Conservation (phyloP, 345 rosid genomes). For the Brassica nigra region DNA sequence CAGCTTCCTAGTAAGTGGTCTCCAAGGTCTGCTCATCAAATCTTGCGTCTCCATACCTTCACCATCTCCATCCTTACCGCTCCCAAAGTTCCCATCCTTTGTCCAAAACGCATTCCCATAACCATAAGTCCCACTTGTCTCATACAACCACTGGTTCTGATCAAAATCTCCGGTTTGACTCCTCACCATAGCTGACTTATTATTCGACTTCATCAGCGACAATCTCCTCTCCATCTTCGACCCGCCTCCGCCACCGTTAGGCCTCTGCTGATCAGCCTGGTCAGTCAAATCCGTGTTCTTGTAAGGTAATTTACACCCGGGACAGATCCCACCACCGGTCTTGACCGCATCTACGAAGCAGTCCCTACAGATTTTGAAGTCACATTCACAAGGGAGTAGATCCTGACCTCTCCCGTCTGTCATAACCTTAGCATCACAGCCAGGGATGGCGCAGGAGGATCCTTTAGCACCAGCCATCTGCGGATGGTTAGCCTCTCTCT, state of each 20-base stretch:
- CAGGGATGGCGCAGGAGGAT: slow-evolving; percentile 84
- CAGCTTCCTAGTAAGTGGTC: slow-evolving; percentile 89
- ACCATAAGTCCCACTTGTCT: slow-evolving; percentile 89
- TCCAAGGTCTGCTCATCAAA: slow-evolving; percentile 90
- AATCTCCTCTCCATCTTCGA: slow-evolving; percentile 92
- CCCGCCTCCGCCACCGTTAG: slow-evolving; percentile 55
- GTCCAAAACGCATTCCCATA: slow-evolving; percentile 98
- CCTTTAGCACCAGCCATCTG: slow-evolving; percentile 99
- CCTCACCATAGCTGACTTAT: slow-evolving; percentile 76
- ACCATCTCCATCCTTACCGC: slow-evolving; percentile 63
- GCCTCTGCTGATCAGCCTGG: slow-evolving; percentile 59
- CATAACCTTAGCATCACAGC: slow-evolving; percentile 96
- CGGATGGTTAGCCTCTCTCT: slow-evolving; percentile 88
- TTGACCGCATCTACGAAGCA: slow-evolving; percentile 93
- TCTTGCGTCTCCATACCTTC: slow-evolving; percentile 66
- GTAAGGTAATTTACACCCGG: slow-evolving; percentile 88
- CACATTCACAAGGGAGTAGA: slow-evolving; percentile 96
- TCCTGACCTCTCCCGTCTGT: slow-evolving; percentile 85
- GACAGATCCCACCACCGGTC: slow-evolving; percentile 79
- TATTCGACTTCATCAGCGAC: slow-evolving; percentile 88
- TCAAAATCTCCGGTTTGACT: slow-evolving; percentile 97
- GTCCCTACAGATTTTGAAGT: slow-evolving; percentile 90
- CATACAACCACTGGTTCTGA: slow-evolving; percentile 92
- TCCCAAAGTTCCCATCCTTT: slow-evolving; percentile 80
- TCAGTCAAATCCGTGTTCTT: slow-evolving; percentile 82